These are phyloP conservation scores for Termitomyces sp. DNA, from an alignment of 768 basidiomycete species.

Conservation along the genomic window DNA sequence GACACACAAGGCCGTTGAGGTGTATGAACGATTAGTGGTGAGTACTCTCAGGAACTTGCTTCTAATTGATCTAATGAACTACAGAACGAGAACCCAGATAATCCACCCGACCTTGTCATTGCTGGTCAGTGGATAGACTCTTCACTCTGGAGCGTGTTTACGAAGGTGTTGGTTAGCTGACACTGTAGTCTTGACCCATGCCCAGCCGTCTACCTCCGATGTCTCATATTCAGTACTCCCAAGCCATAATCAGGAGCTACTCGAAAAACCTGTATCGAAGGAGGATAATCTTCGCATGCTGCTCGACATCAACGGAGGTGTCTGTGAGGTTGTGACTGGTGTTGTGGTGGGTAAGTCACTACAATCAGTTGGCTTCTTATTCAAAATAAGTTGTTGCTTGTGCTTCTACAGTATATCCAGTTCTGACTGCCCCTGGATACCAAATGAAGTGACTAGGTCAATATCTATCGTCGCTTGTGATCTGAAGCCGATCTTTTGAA, in stretches of 20 bases:
- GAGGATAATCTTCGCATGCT: constrained; percentile 86
- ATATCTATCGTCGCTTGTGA: not conserved
- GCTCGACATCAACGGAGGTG: constrained; percentile 76
- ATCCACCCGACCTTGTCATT: constrained; percentile 78
- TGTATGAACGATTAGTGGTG: constrained; percentile 78
- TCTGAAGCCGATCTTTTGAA: constrained; percentile 19
- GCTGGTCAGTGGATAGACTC: constrained; percentile 37
- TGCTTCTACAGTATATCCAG: constrained; percentile 56
- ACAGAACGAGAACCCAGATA: constrained; percentile 51
- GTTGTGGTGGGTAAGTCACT: constrained; percentile 64
- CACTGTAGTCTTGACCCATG: constrained; percentile 87
- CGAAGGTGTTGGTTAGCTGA: constrained; percentile 55
- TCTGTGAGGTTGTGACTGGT: constrained; percentile 92
- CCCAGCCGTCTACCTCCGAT: constrained; percentile 54
- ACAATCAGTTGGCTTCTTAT: not conserved
- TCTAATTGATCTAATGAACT: constrained; percentile 3
- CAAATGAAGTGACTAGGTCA: constrained; percentile 28
- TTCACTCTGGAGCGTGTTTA: not conserved
- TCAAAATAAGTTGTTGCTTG: not conserved
- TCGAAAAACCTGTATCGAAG: constrained; percentile 84
- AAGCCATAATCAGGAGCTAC: constrained; percentile 57
- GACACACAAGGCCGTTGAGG: constrained; percentile 78
- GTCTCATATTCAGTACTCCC: constrained; percentile 50
- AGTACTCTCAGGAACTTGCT: constrained; percentile 16
- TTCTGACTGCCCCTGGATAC: constrained; percentile 74